Evolutionary conservation across 2,329 filamentous ascomycete species (phyloP).

Genomic region (Aureobasidium lini): DNA sequence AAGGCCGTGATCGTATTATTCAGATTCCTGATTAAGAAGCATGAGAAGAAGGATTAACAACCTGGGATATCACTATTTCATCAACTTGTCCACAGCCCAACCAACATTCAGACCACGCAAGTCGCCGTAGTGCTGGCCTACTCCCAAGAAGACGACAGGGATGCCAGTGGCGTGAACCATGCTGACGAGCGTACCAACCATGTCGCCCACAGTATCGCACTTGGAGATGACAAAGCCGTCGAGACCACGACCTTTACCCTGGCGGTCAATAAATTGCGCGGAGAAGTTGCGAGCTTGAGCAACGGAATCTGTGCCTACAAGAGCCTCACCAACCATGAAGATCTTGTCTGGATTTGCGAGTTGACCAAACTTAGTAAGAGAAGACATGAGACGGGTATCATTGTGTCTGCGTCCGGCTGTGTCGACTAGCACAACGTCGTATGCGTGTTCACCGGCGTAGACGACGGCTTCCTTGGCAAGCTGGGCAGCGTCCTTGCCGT

Average conservation of each 20-base stretch:
- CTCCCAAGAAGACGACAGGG: slow-evolving; percentile 84
- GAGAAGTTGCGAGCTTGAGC: slow-evolving; percentile 97
- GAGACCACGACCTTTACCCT: slow-evolving; percentile 58
- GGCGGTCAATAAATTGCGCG: slow-evolving; percentile 57
- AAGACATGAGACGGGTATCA: slow-evolving; percentile 91
- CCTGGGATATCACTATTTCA: slow-evolving; percentile 35
- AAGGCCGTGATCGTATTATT: slow-evolving; percentile 1
- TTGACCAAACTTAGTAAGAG: slow-evolving; percentile 93
- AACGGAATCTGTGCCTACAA: slow-evolving; percentile 92
- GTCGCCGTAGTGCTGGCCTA: slow-evolving; percentile 61
- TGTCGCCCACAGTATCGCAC: slow-evolving; percentile 98
- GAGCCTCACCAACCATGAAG: slow-evolving; percentile 88
- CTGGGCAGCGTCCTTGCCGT: slow-evolving; percentile 93
- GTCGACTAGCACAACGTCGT: slow-evolving; percentile 93
- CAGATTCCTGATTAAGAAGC: neutral
- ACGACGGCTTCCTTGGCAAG: slow-evolving; percentile 91
- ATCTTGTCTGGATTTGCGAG: slow-evolving; percentile 97
- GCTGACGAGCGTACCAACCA: slow-evolving; percentile 91
- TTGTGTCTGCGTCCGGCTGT: slow-evolving; percentile 94
- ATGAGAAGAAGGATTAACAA: neutral
- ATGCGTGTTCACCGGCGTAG: slow-evolving; percentile 63
- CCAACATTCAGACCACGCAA: slow-evolving; percentile 56
- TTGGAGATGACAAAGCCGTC: slow-evolving; percentile 99
- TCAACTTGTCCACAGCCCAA: slow-evolving; percentile 54
- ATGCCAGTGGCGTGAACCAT: slow-evolving; percentile 97